phyloP scores from a whole-genome alignment of 257 asterid species.

The Fraxinus quadrangulata region DNA sequence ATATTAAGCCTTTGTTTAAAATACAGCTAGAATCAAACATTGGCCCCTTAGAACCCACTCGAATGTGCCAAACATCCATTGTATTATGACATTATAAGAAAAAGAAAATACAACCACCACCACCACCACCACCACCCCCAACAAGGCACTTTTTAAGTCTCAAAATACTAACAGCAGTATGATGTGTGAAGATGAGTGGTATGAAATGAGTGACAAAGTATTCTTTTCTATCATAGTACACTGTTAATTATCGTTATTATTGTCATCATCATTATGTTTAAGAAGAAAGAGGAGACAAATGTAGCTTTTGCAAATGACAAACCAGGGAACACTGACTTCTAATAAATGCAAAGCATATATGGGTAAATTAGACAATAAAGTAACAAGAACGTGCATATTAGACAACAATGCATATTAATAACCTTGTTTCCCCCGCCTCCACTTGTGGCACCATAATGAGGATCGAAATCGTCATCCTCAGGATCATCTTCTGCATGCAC shows the following conservation, averaged over 20 bases:
- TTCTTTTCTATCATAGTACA: not conserved
- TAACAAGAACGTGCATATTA: not conserved
- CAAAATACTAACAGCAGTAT: not conserved
- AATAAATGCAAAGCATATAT: slow-evolving; percentile 17
- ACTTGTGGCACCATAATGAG: slow-evolving; percentile 63
- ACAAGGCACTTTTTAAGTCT: no score
- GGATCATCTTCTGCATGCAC: slow-evolving; percentile 87
- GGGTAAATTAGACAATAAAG: not conserved
- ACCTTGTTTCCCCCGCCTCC: slow-evolving; percentile 70
- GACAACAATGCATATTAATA: slow-evolving; percentile 13
- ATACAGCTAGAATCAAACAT: not conserved
- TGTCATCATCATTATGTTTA: not conserved
- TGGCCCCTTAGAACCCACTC: not conserved
- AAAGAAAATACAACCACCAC: not conserved
- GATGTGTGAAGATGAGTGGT: not conserved
- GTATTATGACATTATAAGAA: not conserved
- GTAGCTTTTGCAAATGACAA: slow-evolving; percentile 10
- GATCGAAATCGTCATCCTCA: slow-evolving; percentile 88
- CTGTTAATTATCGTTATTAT: not conserved
- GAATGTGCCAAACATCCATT: not conserved
- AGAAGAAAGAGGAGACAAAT: not conserved
- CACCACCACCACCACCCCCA: not conserved
- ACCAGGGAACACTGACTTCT: slow-evolving; percentile 1
- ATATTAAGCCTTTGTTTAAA: not conserved
- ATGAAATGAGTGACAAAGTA: not conserved